Base-by-base conservation (phyloP, 2,329 filamentous ascomycete genomes). In the Fusarium incarnatum region DNA sequence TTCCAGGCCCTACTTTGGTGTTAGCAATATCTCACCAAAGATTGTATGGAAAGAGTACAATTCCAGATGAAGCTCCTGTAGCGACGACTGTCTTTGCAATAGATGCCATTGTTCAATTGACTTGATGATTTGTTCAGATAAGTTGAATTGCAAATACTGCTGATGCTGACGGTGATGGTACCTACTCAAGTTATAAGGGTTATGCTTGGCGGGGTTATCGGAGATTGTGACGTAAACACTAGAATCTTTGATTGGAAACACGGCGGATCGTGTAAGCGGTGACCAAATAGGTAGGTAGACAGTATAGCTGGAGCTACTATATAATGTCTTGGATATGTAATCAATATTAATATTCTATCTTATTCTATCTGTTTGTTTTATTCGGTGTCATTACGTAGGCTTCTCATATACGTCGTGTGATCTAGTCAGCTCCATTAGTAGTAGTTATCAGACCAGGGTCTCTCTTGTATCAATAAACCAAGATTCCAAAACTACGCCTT, bases 21-120 rank as follows among this genome's bases (percentile, higher is more conserved):
- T 57, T 37, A 67, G 57, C 18, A 5, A 20, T 49, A 22, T 25
- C 23, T 22, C 20, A 20, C 22, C 6, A 3, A 12, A 16, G 27
- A n/a, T 20, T 30, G 10, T 20, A 7, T 22, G 30, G 13, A n/a
- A 18, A 22, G 8, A 18, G 81, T 78, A 86, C 85, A 49, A 87
- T 71, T 49, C 85, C 85, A 5, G 84, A 86, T 11, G 83, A 83
- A 48, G 80, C 80, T 27, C 85, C 85, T 1, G 85, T 87, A 8
- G 85, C 84, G 18, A 87, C 79, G 42, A 87, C 75, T 7, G 84
- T 86, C 75, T 86, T 86, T 60, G 78, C 76, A n/a, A 81, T 60
- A 41, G 76, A 70, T 20, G 81, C 68, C 82, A 84, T 84, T 56
- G 15, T 58, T 58, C 28, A 12, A 18, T 18, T 13, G 3, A 47